Conservation (phyloP, 352 stramenopile species). For the Lagenidium giganteum region DNA sequence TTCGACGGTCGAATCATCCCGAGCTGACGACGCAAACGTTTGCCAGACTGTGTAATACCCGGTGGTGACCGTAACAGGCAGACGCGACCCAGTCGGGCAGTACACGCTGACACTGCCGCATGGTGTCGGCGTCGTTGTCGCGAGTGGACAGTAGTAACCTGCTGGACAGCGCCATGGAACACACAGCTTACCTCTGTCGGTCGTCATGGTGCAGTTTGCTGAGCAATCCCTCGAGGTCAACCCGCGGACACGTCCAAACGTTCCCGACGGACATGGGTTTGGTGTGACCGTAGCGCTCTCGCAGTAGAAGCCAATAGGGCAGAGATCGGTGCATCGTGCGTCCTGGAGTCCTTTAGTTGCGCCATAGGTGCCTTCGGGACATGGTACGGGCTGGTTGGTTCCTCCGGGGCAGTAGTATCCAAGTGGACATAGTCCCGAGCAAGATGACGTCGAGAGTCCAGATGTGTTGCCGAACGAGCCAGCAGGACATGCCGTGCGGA, state of each 20-base stretch:
- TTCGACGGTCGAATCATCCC: conserved; percentile 9
- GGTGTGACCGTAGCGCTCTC: conserved; percentile 29
- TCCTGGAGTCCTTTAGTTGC: conserved; percentile 22
- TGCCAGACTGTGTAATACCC: conserved; percentile 64
- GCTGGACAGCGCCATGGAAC: conserved; percentile 38
- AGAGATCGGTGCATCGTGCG: conserved; percentile 37
- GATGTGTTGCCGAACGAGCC: conserved; percentile 38
- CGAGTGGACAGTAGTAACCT: conserved; percentile 57
- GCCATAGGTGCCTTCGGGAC: conserved; percentile 45
- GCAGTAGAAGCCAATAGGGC: conserved; percentile 52
- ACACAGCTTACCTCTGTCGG: conserved; percentile 18
- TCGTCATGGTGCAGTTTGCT: conserved; percentile 21
- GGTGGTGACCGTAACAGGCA: conserved; percentile 24
- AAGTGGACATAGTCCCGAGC: conserved; percentile 34
- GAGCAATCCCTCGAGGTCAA: conserved; percentile 48
- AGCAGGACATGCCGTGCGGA: conserved; percentile 44
- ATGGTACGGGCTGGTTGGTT: conserved; percentile 36
- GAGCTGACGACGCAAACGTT: conserved; percentile 4
- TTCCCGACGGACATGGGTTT: conserved; percentile 35
- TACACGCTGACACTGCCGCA: conserved; percentile 38
- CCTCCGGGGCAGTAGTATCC: conserved; percentile 54
- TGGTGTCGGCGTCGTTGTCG: conserved; percentile 14
- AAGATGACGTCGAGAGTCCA: conserved; percentile 23
- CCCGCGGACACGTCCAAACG: conserved; percentile 25
- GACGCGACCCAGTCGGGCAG: conserved; percentile 40